A percentile compares a stretch with the other conserved stretches of the same genome.
phyloP scores from a whole-genome alignment of 208 protist genomes.

The Porcisia deanei region DNA sequence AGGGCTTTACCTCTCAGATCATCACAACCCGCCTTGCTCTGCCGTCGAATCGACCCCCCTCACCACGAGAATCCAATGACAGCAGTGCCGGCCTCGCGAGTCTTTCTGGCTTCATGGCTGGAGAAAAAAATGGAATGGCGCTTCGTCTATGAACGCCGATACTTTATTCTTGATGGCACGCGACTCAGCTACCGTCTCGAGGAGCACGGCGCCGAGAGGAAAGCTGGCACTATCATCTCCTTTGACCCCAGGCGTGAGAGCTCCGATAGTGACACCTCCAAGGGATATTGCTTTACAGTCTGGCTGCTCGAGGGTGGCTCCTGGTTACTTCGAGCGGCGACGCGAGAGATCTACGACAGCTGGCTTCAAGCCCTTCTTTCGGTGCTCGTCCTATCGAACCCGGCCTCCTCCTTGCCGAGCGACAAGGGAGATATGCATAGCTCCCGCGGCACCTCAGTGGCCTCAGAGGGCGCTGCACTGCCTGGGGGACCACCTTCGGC shows the following conservation, averaged over 20 bases:
- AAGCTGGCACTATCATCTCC: conserved; percentile 54
- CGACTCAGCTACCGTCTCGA: conserved; percentile 62
- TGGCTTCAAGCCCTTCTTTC: conserved; percentile 44
- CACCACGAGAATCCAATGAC: neutral
- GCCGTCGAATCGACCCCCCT: neutral
- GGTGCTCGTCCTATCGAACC: conserved; percentile 26
- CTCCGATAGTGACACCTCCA: conserved; percentile 12
- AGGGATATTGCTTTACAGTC: conserved; percentile 51
- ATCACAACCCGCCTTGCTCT: no score
- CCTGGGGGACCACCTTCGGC: neutral
- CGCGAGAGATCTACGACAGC: conserved; percentile 41
- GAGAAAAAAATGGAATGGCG: conserved; percentile 85
- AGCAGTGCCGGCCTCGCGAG: conserved; percentile 11
- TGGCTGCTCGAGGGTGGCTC: conserved; percentile 74
- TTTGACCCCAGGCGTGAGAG: conserved; percentile 34
- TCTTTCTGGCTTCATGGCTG: conserved; percentile 54
- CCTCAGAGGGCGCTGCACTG: conserved; percentile 2
- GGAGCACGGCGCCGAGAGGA: conserved; percentile 50
- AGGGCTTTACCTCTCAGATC: no score
- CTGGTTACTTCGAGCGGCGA: conserved; percentile 66
- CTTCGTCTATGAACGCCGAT: conserved; percentile 68
- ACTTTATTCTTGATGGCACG: conserved; percentile 55
- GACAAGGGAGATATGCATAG: conserved; percentile 16
- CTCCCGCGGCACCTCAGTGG: conserved; percentile 22
- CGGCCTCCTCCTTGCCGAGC: conserved; percentile 17